phyloP scores from a whole-genome alignment of 2,329 filamentous ascomycete species.

The Akanthomyces dipterigenus region DNA sequence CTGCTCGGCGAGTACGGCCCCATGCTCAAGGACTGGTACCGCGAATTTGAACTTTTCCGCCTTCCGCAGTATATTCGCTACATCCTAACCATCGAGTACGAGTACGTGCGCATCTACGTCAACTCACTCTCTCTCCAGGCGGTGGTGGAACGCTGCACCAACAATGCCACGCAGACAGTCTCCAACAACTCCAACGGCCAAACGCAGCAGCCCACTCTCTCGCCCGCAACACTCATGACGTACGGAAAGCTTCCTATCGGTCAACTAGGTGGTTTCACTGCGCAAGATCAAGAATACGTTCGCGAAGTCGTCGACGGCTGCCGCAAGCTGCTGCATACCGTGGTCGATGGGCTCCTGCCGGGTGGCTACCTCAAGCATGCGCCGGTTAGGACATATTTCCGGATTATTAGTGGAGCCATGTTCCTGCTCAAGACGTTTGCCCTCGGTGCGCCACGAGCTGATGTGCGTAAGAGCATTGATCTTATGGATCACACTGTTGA shows the following conservation, averaged over 20 bases:
- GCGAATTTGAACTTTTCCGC: constrained; percentile 72
- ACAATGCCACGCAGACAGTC: constrained; percentile 50
- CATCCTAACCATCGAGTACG: constrained; percentile 88
- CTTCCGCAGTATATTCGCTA: constrained; percentile 60
- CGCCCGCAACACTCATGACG: constrained; percentile 58
- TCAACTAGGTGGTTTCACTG: constrained; percentile 56
- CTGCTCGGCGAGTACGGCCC: constrained; percentile 76
- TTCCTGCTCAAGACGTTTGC: constrained; percentile 81
- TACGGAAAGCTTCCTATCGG: constrained; percentile 58
- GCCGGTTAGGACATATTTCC: constrained; percentile 77
- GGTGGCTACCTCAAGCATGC: constrained; percentile 74
- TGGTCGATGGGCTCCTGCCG: constrained; percentile 69
- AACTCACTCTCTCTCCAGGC: constrained; percentile 92
- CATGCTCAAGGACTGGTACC: constrained; percentile 70
- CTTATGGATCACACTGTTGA: constrained; percentile 70
- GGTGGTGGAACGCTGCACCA: constrained; percentile 87
- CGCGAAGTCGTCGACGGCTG: constrained; percentile 72
- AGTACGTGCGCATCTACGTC: constrained; percentile 90
- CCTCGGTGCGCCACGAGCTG: constrained; percentile 69
- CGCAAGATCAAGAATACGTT: constrained; percentile 65
- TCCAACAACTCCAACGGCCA: constrained; percentile 29
- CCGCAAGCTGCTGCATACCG: constrained; percentile 67
- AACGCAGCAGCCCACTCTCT: constrained; percentile 36
- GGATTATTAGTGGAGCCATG: constrained; percentile 80
- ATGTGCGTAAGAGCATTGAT: constrained; percentile 67